Percentiles rank a stretch among this genome's conserved stretches.
phyloP scores from a whole-genome alignment of 257 asterid species.

The Ajuga chamaepitys region DNA sequence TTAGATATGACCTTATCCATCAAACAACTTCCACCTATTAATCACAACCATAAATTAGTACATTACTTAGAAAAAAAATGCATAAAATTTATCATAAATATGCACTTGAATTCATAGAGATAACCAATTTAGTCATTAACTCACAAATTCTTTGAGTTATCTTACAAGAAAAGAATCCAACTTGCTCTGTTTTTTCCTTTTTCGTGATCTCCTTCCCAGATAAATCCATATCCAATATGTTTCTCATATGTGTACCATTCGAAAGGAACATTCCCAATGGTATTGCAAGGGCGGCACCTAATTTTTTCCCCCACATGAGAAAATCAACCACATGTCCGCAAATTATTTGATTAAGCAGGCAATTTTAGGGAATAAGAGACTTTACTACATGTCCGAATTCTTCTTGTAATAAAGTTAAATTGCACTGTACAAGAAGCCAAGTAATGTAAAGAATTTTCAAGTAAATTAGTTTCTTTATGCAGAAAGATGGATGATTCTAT shows the following conservation, averaged over 20 bases:
- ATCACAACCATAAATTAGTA: too few species aligned
- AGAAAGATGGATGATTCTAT: neutral
- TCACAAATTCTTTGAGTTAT: too few species aligned
- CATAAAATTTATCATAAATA: too few species aligned
- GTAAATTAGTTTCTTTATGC: neutral
- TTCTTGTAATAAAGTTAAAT: neutral
- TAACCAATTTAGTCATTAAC: too few species aligned
- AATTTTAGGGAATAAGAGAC: neutral
- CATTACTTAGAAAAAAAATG: too few species aligned
- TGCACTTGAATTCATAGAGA: too few species aligned
- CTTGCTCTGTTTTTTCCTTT: conserved; percentile 68
- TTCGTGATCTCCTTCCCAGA: conserved; percentile 90
- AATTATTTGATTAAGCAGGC: neutral
- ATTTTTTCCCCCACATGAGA: conserved; percentile 13
- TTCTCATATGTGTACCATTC: conserved; percentile 87
- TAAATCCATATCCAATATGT: conserved; percentile 84
- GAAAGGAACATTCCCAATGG: conserved; percentile 83
- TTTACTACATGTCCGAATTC: neutral
- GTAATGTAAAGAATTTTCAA: neutral
- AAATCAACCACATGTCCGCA: conserved; percentile 1
- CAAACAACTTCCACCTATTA: too few species aligned
- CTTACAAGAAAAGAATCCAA: too few species aligned
- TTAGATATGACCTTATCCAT: too few species aligned
- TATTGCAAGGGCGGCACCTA: conserved; percentile 92
- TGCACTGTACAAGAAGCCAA: neutral